phyloP scores from a whole-genome alignment of 2,329 filamentous ascomycete species.

The Rachicladosporium sp. region DNA sequence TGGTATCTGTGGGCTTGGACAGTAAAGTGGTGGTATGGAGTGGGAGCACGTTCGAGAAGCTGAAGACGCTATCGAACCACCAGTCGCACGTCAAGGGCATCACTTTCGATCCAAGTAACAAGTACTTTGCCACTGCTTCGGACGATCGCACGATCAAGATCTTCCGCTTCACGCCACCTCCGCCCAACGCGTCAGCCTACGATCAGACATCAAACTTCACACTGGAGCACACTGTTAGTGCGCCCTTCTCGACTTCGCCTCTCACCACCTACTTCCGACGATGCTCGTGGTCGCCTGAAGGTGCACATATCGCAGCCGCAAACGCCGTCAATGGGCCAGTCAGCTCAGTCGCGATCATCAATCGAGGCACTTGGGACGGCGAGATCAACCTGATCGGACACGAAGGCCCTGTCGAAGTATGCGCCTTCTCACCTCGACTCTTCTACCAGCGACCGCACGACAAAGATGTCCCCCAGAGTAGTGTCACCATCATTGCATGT shows the following conservation, averaged over 20 bases:
- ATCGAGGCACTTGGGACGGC: slow-evolving; percentile 82
- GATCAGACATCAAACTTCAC: slow-evolving; percentile 96
- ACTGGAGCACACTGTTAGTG: slow-evolving; percentile 78
- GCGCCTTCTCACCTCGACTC: slow-evolving; percentile 85
- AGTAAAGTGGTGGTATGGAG: slow-evolving; percentile 99
- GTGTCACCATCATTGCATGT: slow-evolving; percentile 91
- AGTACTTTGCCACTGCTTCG: slow-evolving; percentile 96
- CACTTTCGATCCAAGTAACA: slow-evolving; percentile 96
- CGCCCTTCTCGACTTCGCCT: slow-evolving; percentile 81
- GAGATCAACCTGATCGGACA: slow-evolving; percentile 97
- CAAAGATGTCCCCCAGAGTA: slow-evolving; percentile 45
- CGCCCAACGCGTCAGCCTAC: slow-evolving; percentile 81
- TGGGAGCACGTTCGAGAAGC: slow-evolving; percentile 91
- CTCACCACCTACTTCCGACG: slow-evolving; percentile 93
- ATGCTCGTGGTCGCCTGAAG: slow-evolving; percentile 96
- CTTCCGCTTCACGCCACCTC: slow-evolving; percentile 83
- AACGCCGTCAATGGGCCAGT: slow-evolving; percentile 97
- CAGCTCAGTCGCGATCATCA: slow-evolving; percentile 91
- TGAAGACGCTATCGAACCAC: slow-evolving; percentile 85
- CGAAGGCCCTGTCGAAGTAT: slow-evolving; percentile 92
- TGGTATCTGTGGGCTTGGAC: slow-evolving; percentile 91
- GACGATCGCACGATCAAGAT: slow-evolving; percentile 96
- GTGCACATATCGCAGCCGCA: slow-evolving; percentile 89
- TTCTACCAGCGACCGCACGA: slow-evolving; percentile 42
- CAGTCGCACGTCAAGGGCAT: slow-evolving; percentile 98